A percentile compares a stretch with the other conserved stretches of the same genome.
These are phyloP conservation scores for Colletotrichum somersetense DNA, from an alignment of 2,329 filamentous ascomycete species.

Conservation along the genomic window DNA sequence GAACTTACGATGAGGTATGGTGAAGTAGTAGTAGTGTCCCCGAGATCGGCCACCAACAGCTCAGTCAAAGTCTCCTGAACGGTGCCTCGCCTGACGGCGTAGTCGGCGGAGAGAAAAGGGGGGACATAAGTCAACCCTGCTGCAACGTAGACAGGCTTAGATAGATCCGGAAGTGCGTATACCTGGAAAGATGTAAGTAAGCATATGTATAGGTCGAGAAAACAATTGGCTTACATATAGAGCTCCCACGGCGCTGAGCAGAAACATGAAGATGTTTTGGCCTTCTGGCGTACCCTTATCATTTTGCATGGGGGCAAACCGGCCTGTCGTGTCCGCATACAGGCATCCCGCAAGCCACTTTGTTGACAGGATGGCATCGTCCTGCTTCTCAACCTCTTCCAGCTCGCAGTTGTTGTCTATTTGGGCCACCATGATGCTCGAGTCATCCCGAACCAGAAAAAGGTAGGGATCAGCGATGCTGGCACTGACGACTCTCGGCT, in stretches of 20 bases:
- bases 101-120: constrained; percentile 79
- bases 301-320: constrained; percentile 61
- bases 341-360: constrained; percentile 89
- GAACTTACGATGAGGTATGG: constrained; percentile 84
- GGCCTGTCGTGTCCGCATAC: constrained; percentile 75
- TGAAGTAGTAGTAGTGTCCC: constrained; percentile 75
- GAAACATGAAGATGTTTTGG: constrained; percentile 76
- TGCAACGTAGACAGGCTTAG: constrained; percentile 77
- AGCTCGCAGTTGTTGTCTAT: constrained; percentile 86
- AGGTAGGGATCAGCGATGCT: constrained; percentile 91
- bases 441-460: constrained; percentile 85
- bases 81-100: constrained; percentile 76
- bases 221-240: constrained; percentile 71
- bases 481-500: constrained; percentile 81
- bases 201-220: not conserved
- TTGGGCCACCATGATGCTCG: constrained; percentile 81
- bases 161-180: constrained; percentile 80
- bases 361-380: constrained; percentile 66
- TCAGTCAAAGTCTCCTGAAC: constrained; percentile 82
- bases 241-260: constrained; percentile 81
- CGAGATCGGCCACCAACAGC: constrained; percentile 86
- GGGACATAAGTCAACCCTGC: constrained; percentile 85
- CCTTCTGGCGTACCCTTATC: constrained; percentile 56
- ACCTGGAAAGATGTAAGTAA: constrained; percentile 64
- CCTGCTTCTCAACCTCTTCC: constrained; percentile 80